phyloP scores from a whole-genome alignment of 768 basidiomycete genomes.

The Pleurotus ostreatus region DNA sequence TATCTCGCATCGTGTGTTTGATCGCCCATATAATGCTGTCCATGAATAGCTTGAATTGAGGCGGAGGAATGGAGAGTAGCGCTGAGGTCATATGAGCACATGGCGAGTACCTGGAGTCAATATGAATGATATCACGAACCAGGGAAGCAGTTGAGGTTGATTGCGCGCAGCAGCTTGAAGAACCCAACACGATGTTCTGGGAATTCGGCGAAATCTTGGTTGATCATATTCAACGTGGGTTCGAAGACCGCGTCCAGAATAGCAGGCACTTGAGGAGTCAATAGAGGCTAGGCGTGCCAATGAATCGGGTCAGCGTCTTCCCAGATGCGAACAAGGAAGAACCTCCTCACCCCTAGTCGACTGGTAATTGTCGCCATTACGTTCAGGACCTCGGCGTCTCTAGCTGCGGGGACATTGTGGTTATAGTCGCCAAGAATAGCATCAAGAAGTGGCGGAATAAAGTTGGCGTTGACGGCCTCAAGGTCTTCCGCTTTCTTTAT shows the following conservation, averaged over 20 bases:
- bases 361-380: constrained; percentile 94
- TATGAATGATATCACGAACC: constrained; percentile 41
- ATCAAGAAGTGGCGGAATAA: constrained; percentile 93
- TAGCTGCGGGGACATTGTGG: constrained; percentile 86
- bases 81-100: constrained; percentile 38
- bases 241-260: constrained; percentile 97
- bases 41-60: constrained; percentile 96
- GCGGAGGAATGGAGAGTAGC: constrained; percentile 76
- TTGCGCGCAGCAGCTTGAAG: constrained; percentile 91
- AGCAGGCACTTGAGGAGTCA: constrained; percentile 92
- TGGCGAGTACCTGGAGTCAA: neutral
- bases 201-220: constrained; percentile 96
- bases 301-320: neutral
- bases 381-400: constrained; percentile 96
- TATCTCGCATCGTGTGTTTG: constrained; percentile 99
- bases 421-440: constrained; percentile 98
- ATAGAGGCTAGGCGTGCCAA: constrained; percentile 49
- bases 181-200: constrained; percentile 97
- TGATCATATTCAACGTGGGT: constrained; percentile 97
- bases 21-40: constrained; percentile 99
- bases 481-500: constrained; percentile 96
- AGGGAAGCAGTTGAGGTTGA: constrained; percentile 93
- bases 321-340: constrained; percentile 6
- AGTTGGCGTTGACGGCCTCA: constrained; percentile 84
- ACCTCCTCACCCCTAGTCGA: constrained; percentile 79